Evolutionary conservation across 1,139 yeast genomes (phyloP).

Genomic region (Geotrichum phurueaensis): DNA sequence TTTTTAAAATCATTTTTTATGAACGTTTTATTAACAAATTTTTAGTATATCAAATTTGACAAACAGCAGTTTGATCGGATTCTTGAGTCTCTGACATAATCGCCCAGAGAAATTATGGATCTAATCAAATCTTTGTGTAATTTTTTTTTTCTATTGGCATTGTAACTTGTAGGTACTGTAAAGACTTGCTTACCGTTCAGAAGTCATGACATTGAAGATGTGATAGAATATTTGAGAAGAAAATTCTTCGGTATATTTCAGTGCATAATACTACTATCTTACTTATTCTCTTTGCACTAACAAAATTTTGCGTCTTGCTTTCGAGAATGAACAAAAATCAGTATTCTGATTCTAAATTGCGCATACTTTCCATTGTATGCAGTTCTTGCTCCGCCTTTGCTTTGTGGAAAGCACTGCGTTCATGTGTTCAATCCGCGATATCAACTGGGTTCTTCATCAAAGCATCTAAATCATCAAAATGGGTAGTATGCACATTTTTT

Average conservation of each 20-base stretch:
- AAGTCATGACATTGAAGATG: neutral
- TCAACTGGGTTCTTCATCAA: neutral
- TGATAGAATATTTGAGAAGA: neutral
- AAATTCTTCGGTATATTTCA: neutral
- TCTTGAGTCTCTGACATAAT: slow-evolving; percentile 33
- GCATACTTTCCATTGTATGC: neutral
- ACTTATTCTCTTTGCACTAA: neutral
- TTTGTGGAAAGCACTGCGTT: slow-evolving; percentile 2
- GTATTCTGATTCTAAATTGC: neutral
- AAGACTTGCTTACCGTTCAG: neutral
- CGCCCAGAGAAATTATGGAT: too few relatives aligned
- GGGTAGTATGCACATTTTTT: neutral
- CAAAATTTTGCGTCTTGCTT: neutral
- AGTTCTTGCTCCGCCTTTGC: slow-evolving; percentile 5
- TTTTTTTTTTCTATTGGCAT: neutral
- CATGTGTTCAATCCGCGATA: neutral
- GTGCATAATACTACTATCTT: neutral
- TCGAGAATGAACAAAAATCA: neutral
- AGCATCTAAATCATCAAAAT: neutral
- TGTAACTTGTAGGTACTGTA: too few relatives aligned
- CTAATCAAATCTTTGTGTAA: neutral
- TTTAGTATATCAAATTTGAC: slow-evolving; percentile 60
- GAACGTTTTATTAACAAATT: neutral
- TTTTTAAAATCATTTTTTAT: neutral
- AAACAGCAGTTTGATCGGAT: slow-evolving; percentile 53